Conservation (phyloP, 169 alveolate species). For the Plasmodium vivax region DNA sequence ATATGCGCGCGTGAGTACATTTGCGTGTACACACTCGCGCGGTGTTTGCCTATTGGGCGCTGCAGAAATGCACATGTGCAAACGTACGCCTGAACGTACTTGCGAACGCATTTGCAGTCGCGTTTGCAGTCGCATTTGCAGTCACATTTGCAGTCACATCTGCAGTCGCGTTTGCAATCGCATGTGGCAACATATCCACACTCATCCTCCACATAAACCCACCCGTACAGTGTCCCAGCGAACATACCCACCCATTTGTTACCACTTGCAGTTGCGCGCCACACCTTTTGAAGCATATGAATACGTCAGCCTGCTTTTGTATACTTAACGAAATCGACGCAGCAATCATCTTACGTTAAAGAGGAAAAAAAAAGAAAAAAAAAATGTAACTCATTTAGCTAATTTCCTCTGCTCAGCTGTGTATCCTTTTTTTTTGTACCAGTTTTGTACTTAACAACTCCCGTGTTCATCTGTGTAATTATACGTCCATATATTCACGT, state of each 20-base stretch:
- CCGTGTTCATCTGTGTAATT: background rate
- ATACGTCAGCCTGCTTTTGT: background rate
- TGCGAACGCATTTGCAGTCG: background rate
- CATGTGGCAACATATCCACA: background rate
- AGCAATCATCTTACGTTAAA: background rate
- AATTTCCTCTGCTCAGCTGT: background rate
- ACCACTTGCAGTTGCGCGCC: background rate
- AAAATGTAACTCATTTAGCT: background rate
- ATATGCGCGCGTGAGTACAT: background rate
- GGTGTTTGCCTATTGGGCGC: background rate
- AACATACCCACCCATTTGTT: background rate
- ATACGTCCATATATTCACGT: background rate
- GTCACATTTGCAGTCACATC: too few species aligned
- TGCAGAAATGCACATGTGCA: slow-evolving; percentile 8
- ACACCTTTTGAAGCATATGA: background rate
- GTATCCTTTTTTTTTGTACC: background rate
- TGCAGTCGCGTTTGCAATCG: background rate
- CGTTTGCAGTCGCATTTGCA: background rate
- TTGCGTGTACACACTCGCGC: background rate
- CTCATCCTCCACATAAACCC: background rate
- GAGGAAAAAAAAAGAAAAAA: background rate
- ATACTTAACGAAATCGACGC: background rate
- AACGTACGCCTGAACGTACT: slow-evolving; percentile 2
- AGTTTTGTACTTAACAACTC: background rate
- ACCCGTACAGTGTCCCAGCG: background rate